phyloP scores from a whole-genome alignment of 306 rosid species.

The Sechiopsis laciniata region DNA sequence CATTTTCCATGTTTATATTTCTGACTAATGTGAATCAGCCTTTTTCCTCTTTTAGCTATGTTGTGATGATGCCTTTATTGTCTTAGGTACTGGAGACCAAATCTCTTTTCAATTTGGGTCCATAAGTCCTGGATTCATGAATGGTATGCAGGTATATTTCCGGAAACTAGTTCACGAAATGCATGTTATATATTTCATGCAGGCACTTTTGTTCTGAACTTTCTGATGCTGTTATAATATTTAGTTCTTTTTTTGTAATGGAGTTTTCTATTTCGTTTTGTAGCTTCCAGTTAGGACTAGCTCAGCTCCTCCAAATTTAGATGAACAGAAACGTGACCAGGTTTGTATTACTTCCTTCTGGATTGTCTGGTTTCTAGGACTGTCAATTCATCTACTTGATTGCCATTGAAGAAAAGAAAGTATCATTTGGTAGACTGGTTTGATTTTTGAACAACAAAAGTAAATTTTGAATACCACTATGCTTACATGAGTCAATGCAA shows the following conservation, averaged over 20 bases:
- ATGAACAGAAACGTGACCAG: conserved; percentile 85
- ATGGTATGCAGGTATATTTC: conserved; percentile 61
- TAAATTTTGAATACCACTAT: not conserved
- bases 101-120: conserved; percentile 84
- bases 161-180: conserved; percentile 15
- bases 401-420: not conserved
- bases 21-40: not conserved
- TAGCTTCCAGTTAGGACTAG: conserved; percentile 93
- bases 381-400: not conserved
- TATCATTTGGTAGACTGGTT: conserved; percentile 3
- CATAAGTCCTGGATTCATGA: conserved; percentile 60
- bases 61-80: conserved; percentile 20
- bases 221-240: not conserved
- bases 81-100: conserved; percentile 54
- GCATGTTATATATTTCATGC: not conserved
- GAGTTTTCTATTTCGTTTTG: conserved; percentile 23
- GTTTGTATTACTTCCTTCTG: conserved; percentile 30
- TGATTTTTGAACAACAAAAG: not conserved
- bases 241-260: not conserved
- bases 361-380: conserved; percentile 13
- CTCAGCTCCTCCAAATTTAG: conserved; percentile 97
- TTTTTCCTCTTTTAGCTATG: not conserved
- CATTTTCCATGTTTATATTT: conserved; percentile 11
- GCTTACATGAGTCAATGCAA: not conserved
- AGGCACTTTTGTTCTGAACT: not conserved